Conservation (phyloP, 768 basidiomycete species). For the Boletus tomentosulus region DNA sequence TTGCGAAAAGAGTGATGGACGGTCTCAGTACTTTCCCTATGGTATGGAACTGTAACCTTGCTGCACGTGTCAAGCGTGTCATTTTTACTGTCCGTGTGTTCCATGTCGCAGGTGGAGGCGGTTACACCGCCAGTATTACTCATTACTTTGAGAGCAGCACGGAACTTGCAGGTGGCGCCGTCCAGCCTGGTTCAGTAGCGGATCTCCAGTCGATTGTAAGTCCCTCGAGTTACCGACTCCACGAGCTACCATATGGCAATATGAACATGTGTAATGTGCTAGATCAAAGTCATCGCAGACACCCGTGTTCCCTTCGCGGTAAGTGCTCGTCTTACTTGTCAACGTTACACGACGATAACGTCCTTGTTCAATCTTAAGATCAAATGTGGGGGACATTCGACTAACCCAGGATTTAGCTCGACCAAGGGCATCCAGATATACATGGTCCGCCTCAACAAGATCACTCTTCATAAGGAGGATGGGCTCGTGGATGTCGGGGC, state of each 20-base stretch:
- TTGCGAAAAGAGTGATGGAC: neutral
- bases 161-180: constrained; percentile 5
- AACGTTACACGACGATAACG: neutral
- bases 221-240: neutral
- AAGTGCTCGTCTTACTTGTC: neutral
- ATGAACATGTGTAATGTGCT: neutral
- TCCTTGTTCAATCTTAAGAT: constrained; percentile 14
- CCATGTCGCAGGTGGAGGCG: constrained; percentile 5
- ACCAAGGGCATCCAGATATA: constrained; percentile 29
- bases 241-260: too few species aligned
- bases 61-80: neutral
- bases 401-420: constrained; percentile 30
- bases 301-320: constrained; percentile 12
- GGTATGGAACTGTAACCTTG: neutral
- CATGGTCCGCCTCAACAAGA: constrained; percentile 24
- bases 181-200: constrained; percentile 10
- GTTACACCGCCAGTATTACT: constrained; percentile 9
- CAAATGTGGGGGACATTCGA: constrained; percentile 32
- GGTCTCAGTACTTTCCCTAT: constrained; percentile 7
- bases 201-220: constrained; percentile 9
- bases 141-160: constrained; percentile 15
- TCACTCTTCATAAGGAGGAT: neutral
- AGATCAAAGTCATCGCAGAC: constrained; percentile 10
- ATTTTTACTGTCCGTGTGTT: neutral
- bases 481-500: constrained; percentile 20